phyloP scores from a whole-genome alignment of 176 grass and related monocot genomes.

The Zea mays region Zm-B73-REFERENCE-NAM-5.0 NC_050100.1:49658001-49658500 shows the following conservation, averaged over 20 bases:
- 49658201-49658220: constrained; percentile 44
- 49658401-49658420: not conserved
- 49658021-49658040: constrained; percentile 54
- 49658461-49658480: not conserved
- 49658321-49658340: constrained; percentile 40
- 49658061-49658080: constrained; percentile 57
- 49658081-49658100: constrained; percentile 40
- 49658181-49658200: constrained; percentile 55
- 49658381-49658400: constrained; percentile 45
- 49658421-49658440: not conserved
- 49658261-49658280: not conserved
- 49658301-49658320: constrained; percentile 42
- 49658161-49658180: constrained; percentile 50
- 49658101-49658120: not conserved
- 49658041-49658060: constrained; percentile 53
- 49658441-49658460: not conserved
- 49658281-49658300: accelerated
- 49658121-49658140: too few species aligned
- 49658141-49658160: constrained; percentile 16
- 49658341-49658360: constrained; percentile 69
- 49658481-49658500: not conserved
- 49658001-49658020: constrained; percentile 62
- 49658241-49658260: not conserved
- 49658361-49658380: constrained; percentile 52
- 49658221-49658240: constrained; percentile 70